These are phyloP conservation scores for Cucurbita maxima DNA, from an alignment of 306 rosid genomes.

Conservation along the genomic window DNA sequence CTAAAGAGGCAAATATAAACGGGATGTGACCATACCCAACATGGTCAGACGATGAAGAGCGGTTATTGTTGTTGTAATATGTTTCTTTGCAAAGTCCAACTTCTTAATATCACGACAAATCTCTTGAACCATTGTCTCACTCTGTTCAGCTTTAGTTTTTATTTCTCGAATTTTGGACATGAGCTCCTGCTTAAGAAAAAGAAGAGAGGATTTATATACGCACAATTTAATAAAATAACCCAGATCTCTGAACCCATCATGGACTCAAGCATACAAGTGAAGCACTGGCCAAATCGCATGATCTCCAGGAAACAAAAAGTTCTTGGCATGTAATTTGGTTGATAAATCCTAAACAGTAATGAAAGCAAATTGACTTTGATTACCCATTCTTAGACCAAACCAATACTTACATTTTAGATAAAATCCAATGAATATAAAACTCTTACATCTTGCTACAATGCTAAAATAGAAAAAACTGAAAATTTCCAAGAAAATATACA, in stretches of 20 bases:
- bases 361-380: neutral
- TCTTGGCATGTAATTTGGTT: neutral
- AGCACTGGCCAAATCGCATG: neutral
- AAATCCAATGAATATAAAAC: neutral
- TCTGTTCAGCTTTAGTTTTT: constrained; percentile 89
- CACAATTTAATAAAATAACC: neutral
- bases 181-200: constrained; percentile 52
- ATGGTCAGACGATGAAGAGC: constrained; percentile 97
- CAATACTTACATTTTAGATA: neutral
- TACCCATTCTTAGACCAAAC: neutral
- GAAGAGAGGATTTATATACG: neutral
- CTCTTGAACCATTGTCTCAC: constrained; percentile 98
- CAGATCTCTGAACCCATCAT: neutral
- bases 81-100: constrained; percentile 95
- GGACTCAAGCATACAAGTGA: neutral
- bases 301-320: neutral
- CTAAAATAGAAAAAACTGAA: neutral
- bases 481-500: neutral
- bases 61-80: constrained; percentile 87
- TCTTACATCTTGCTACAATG: neutral
- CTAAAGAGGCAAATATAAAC: neutral
- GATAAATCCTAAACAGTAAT: neutral
- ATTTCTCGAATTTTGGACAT: constrained; percentile 94
- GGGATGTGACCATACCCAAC: constrained; percentile 43
- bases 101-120: constrained; percentile 96